Conservation (phyloP, 495 filamentous ascomycete species). For the Tuber melanosporum region DNA sequence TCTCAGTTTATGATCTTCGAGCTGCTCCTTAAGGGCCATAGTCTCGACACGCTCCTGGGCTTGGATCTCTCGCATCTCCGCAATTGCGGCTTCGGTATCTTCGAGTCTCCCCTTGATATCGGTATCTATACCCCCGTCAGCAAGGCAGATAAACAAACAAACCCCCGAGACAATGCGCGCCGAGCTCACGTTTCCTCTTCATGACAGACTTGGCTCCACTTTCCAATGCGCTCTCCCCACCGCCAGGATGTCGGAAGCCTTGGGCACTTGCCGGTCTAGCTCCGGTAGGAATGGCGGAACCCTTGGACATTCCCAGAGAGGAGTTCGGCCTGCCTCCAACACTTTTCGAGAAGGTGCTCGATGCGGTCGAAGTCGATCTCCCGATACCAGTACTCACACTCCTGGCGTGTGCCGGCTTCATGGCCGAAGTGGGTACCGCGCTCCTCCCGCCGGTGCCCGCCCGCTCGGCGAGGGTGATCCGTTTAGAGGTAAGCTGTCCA, state of each 20-base stretch:
- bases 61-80: conserved; percentile 33
- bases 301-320: conserved; percentile 24
- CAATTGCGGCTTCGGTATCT: conserved; percentile 36
- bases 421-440: neutral
- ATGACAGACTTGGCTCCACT: neutral
- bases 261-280: conserved; percentile 37
- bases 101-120: conserved; percentile 37
- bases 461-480: conserved; percentile 29
- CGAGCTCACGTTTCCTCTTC: neutral
- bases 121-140: conserved; percentile 32
- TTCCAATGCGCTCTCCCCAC: neutral
- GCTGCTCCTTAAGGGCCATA: conserved; percentile 34
- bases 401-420: conserved; percentile 16
- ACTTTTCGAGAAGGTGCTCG: conserved; percentile 15
- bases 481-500: conserved; percentile 16
- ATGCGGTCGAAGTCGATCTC: conserved; percentile 6
- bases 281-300: conserved; percentile 17
- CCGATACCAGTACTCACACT: conserved; percentile 15
- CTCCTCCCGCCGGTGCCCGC: conserved; percentile 9
- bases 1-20: conserved; percentile 36
- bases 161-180: neutral
- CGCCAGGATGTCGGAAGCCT: conserved; percentile 10
- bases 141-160: conserved; percentile 17
- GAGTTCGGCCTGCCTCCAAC: conserved; percentile 29
- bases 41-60: conserved; percentile 33